phyloP scores from a whole-genome alignment of 2,329 filamentous ascomycete genomes.

The Colletotrichum zoysiae region DNA sequence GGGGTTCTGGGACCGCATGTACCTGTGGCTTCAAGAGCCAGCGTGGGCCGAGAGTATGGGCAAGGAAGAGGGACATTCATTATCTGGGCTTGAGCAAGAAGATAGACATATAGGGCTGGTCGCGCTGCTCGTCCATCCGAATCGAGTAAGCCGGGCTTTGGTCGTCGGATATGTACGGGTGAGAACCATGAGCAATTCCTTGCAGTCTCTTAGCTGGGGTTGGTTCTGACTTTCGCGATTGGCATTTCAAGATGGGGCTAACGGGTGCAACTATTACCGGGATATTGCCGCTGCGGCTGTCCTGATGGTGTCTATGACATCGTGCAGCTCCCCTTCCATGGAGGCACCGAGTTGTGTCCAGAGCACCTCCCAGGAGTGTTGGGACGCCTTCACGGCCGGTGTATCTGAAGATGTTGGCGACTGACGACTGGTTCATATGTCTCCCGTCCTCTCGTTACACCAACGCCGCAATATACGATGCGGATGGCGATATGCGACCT shows the following conservation, averaged over 20 bases:
- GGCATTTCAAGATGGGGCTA: too few relatives aligned
- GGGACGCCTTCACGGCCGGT: too few relatives aligned
- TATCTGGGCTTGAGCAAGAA: slow-evolving; percentile 7
- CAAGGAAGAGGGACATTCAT: neutral
- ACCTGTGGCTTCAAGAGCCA: neutral
- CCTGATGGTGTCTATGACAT: too few relatives aligned
- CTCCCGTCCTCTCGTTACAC: too few relatives aligned
- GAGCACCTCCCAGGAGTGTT: neutral
- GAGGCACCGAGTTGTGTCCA: neutral
- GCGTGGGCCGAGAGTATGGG: neutral
- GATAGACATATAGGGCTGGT: slow-evolving; percentile 8
- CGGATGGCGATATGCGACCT: slow-evolving; percentile 5
- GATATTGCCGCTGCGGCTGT: neutral
- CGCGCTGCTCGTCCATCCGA: neutral
- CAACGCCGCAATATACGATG: neutral
- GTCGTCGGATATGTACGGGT: too few relatives aligned
- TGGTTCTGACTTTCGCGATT: too few relatives aligned
- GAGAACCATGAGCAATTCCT: neutral
- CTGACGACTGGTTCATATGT: neutral
- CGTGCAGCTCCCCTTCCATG: neutral
- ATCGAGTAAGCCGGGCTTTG: neutral
- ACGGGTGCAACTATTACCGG: neutral
- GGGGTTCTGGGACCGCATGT: slow-evolving; percentile 1
- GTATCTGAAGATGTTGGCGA: neutral
- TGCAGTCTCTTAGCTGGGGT: neutral